Percentiles rank a stretch among this genome's conserved stretches.
Evolutionary conservation across 306 rosid species (phyloP).

Genomic region (Acacia melanoxylon): DNA sequence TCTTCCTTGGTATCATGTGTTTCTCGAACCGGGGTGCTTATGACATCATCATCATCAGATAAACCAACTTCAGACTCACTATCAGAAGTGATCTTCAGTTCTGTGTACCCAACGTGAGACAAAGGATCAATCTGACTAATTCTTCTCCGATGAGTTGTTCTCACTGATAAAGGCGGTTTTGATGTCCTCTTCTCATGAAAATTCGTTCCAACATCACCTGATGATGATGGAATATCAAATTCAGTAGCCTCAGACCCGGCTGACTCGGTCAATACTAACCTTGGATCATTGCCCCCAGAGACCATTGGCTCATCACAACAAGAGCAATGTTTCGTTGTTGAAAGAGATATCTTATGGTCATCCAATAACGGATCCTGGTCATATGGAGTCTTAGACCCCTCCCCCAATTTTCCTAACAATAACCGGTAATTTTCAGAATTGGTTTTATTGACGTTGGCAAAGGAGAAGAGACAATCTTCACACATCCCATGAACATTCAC

Average conservation of each 20-base stretch:
- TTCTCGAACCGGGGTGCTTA: conserved; percentile 29
- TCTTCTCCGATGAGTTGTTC: conserved; percentile 42
- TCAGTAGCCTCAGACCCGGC: conserved; percentile 45
- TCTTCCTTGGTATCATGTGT: conserved; percentile 36
- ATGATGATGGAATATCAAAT: conserved; percentile 39
- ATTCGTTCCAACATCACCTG: conserved; percentile 32
- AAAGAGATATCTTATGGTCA: conserved; percentile 23
- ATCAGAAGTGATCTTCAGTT: conserved; percentile 76
- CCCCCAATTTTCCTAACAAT: conserved; percentile 64
- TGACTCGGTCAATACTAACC: conserved; percentile 41
- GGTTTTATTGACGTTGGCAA: conserved; percentile 55
- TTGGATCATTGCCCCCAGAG: conserved; percentile 34
- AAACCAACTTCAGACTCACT: conserved; percentile 65
- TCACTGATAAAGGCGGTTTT: conserved; percentile 35
- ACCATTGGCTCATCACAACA: conserved; percentile 63
- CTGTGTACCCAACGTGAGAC: conserved; percentile 71
- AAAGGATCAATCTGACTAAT: conserved; percentile 51
- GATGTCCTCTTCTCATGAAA: conserved; percentile 36
- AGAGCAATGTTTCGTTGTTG: conserved; percentile 43
- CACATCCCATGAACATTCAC: conserved; percentile 79
- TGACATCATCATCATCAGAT: conserved; percentile 56
- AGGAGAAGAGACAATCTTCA: conserved; percentile 72
- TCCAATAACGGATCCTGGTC: conserved; percentile 56
- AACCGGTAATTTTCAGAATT: conserved; percentile 59
- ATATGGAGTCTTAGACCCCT: conserved; percentile 41